Conservation (phyloP, 257 asterid genomes). For the Solanum corneliomulleri region DNA sequence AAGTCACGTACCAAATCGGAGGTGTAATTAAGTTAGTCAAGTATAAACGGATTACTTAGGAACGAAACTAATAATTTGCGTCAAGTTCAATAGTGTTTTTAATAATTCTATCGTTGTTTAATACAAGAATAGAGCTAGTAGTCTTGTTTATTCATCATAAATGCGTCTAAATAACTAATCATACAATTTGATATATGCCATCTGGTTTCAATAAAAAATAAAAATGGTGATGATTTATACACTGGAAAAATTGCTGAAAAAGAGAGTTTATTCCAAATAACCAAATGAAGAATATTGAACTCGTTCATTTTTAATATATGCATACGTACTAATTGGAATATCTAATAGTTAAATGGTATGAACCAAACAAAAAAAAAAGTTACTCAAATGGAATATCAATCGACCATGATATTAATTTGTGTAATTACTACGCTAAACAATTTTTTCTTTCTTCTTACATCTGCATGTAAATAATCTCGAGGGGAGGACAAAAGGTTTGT, state of each 20-base stretch:
- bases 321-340: background rate
- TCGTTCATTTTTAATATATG: background rate
- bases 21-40: background rate
- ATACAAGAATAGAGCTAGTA: no score
- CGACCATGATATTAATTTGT: background rate
- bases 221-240: background rate
- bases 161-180: background rate
- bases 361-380: background rate
- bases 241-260: background rate
- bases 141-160: background rate
- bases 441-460: background rate
- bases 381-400: background rate
- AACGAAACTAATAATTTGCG: background rate
- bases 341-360: background rate
- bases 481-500: constrained; percentile 5
- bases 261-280: background rate
- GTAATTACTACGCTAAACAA: background rate
- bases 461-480: constrained; percentile 10
- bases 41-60: no score
- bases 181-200: background rate
- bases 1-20: background rate
- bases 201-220: background rate
- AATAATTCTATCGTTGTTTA: no score
- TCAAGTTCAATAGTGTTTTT: no score
- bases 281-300: background rate